Percentiles rank a stretch among this genome's conserved stretches.
Conservation (phyloP, 192 early-diverging fungal species). For the Coemansia sp. region DNA sequence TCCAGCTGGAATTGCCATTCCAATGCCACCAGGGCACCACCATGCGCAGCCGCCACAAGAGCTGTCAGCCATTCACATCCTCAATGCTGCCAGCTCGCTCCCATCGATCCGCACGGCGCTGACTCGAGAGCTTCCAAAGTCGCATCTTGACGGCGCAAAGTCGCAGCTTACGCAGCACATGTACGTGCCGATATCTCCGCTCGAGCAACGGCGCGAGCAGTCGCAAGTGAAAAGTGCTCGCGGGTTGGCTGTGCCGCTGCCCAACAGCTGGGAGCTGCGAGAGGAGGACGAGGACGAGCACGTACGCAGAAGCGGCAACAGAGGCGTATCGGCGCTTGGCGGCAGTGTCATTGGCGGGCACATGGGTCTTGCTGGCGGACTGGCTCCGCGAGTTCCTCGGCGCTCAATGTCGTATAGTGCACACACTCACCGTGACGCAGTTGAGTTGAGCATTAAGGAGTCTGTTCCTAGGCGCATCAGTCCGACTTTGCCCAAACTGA, state of each 20-base stretch:
- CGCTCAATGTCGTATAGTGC: conserved; percentile 48
- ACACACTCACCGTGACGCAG: conserved; percentile 15
- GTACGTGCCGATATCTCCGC: conserved; percentile 50
- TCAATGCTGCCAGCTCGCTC: conserved; percentile 43
- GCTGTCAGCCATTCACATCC: conserved; percentile 47
- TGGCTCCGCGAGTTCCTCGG: conserved; percentile 17
- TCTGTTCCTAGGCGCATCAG: not conserved
- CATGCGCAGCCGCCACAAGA: conserved; percentile 23
- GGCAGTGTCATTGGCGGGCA: conserved; percentile 2
- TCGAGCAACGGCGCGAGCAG: conserved; percentile 49
- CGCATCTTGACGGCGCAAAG: conserved; percentile 22
- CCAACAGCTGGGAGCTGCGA: conserved; percentile 32
- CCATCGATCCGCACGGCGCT: conserved; percentile 35
- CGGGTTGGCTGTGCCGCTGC: not conserved
- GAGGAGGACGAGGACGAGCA: conserved; percentile 49
- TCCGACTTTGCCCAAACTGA: not conserved
- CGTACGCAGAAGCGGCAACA: not conserved
- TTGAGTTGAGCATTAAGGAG: conserved; percentile 17
- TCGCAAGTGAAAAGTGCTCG: conserved; percentile 2
- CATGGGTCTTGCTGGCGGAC: conserved; percentile 8
- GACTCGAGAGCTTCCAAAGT: conserved; percentile 21
- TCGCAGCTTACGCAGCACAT: conserved; percentile 25
- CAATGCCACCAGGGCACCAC: not conserved
- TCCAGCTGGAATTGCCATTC: conserved; percentile 2
- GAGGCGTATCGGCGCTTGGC: conserved; percentile 2